Evolutionary conservation across 495 filamentous ascomycete genomes (phyloP).

Genomic region (Oleoguttula mirabilis): DNA sequence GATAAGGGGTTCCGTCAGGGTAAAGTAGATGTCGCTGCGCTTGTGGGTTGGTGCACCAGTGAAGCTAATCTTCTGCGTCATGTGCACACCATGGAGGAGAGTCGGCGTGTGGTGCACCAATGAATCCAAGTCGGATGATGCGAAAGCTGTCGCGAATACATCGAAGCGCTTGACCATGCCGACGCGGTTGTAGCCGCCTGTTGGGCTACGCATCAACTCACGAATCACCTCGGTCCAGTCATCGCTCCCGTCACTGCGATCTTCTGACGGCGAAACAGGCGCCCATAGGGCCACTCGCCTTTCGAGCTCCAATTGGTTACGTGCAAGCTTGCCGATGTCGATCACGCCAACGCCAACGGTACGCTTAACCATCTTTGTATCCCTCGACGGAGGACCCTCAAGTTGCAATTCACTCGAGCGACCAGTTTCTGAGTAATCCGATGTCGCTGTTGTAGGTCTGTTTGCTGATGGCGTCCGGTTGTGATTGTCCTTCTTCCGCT

Average conservation of each 20-base stretch:
- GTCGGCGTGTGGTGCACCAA: constrained; percentile 82
- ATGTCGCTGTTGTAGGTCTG: constrained; percentile 10
- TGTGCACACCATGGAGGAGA: constrained; percentile 63
- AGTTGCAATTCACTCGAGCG: constrained; percentile 19
- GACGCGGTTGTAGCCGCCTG: constrained; percentile 60
- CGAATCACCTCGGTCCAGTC: constrained; percentile 63
- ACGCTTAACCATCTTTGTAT: constrained; percentile 40
- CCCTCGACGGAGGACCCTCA: constrained; percentile 34
- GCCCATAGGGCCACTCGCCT: constrained; percentile 71
- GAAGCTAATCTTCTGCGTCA: constrained; percentile 85
- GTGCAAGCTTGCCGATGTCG: constrained; percentile 66
- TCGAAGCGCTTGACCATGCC: constrained; percentile 58
- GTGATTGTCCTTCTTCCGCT: constrained; percentile 34
- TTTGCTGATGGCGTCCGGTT: constrained; percentile 14
- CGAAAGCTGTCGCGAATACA: constrained; percentile 65
- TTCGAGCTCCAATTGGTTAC: constrained; percentile 63
- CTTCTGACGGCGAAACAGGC: constrained; percentile 37
- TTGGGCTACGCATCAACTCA: constrained; percentile 60
- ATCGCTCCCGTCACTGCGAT: constrained; percentile 43
- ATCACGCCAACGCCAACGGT: constrained; percentile 72
- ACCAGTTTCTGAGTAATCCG: constrained; percentile 11
- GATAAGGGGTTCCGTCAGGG: constrained; percentile 60
- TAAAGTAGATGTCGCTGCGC: constrained; percentile 89
- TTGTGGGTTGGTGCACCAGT: constrained; percentile 78
- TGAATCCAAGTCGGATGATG: constrained; percentile 57